Evolutionary conservation across 208 protist species (phyloP).

Genomic region (Trichomonas vaginalis): DNA sequence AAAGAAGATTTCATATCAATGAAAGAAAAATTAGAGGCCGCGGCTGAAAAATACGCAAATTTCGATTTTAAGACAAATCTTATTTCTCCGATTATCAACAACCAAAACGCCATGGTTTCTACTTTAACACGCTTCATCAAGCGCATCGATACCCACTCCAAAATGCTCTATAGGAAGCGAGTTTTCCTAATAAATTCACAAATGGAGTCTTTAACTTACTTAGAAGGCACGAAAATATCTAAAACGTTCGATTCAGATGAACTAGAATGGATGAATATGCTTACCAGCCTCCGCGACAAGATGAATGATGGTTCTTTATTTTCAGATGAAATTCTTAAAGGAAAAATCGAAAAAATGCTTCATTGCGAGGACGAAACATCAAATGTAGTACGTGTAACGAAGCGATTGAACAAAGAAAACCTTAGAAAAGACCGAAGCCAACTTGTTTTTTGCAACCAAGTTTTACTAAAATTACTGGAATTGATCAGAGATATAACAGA

Average conservation of each 20-base stretch:
- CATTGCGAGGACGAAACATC: not conserved
- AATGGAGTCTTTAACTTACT: not conserved
- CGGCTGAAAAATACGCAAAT: not conserved
- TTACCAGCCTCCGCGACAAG: not conserved
- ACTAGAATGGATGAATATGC: not conserved
- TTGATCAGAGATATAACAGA: not conserved
- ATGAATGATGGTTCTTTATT: not conserved
- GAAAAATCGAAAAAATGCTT: not conserved
- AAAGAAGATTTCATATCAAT: not conserved
- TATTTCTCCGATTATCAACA: not conserved
- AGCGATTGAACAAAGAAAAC: not conserved
- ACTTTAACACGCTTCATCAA: not conserved
- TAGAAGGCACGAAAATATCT: not conserved
- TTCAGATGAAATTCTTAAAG: not conserved
- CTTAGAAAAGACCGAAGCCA: not conserved
- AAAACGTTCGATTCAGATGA: not conserved
- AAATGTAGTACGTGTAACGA: not conserved
- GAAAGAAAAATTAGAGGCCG: not conserved
- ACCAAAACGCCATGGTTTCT: not conserved
- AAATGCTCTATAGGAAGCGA: not conserved
- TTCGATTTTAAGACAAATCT: not conserved
- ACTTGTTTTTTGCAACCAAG: not conserved
- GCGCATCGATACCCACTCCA: not conserved
- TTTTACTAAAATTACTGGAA: not conserved
- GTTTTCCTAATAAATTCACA: not conserved